Percentiles rank a stretch among this genome's conserved stretches.
phyloP scores from a whole-genome alignment of 2,329 filamentous ascomycete genomes.

The Ophidiomyces ophidiicola region DNA sequence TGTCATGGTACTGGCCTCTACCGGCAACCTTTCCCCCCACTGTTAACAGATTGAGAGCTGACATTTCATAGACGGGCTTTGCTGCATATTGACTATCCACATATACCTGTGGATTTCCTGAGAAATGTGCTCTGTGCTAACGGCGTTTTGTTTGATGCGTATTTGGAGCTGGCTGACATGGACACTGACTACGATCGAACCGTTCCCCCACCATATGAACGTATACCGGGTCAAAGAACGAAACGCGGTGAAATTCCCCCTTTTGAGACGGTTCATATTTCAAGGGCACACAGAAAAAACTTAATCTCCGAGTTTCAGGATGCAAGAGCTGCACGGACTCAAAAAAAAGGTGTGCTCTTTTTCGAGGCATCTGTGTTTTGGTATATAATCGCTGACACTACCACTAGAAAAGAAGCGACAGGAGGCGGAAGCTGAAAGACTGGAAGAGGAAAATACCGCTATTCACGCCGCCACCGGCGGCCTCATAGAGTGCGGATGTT shows the following conservation, averaged over 20 bases:
- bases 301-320: constrained; percentile 25
- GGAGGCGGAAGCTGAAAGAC: neutral
- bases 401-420: neutral
- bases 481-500: constrained; percentile 57
- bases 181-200: constrained; percentile 4
- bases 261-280: neutral
- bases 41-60: constrained; percentile 1
- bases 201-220: neutral
- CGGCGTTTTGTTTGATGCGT: constrained; percentile 7
- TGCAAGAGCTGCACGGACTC: constrained; percentile 21
- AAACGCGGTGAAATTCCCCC: neutral
- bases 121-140: neutral
- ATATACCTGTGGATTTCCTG: constrained; percentile 29
- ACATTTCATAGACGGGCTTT: constrained; percentile 19
- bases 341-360: constrained; percentile 12
- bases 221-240: neutral
- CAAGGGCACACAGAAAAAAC: constrained; percentile 1
- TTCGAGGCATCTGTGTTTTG: neutral
- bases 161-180: neutral
- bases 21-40: no score
- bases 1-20: no score
- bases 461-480: constrained; percentile 9
- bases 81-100: constrained; percentile 26
- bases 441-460: constrained; percentile 7
- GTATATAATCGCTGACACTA: neutral